phyloP scores from a whole-genome alignment of 352 stramenopile species.

The Saprolegnia parasitica region DNA sequence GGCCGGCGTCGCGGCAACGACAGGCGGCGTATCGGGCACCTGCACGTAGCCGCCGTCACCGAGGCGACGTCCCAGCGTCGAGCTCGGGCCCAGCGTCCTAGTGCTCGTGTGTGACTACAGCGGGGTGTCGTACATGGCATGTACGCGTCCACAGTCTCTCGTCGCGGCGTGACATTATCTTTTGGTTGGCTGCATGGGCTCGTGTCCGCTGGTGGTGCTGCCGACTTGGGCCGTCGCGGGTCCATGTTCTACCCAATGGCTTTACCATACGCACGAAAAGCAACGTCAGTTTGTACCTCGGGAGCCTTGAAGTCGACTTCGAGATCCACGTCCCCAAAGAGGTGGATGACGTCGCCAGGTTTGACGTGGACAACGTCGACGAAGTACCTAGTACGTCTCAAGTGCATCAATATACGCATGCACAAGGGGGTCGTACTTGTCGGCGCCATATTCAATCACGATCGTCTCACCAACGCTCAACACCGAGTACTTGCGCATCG shows the following conservation, averaged over 20 bases:
- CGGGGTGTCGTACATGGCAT: no score
- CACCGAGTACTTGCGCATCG: slow-evolving; percentile 52
- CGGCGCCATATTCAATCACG: slow-evolving; percentile 46
- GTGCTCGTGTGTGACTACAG: background rate
- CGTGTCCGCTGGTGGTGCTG: background rate
- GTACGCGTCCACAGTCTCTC: no score
- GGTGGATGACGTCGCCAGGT: slow-evolving; percentile 40
- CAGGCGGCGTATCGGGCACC: slow-evolving; percentile 4
- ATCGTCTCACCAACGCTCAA: slow-evolving; percentile 49
- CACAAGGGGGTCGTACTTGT: slow-evolving; percentile 6
- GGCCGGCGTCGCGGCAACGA: slow-evolving; percentile 11
- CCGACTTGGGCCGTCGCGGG: slow-evolving; percentile 29
- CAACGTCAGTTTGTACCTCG: slow-evolving; percentile 19
- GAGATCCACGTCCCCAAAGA: slow-evolving; percentile 63
- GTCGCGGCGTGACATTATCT: background rate
- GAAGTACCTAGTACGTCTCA: slow-evolving; percentile 33
- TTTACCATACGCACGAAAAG: no score
- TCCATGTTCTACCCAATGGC: slow-evolving; percentile 10
- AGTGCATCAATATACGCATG: background rate
- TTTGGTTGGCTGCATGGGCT: no score
- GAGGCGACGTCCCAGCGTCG: background rate
- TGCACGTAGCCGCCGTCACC: slow-evolving; percentile 11
- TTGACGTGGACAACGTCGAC: slow-evolving; percentile 53
- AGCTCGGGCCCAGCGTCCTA: slow-evolving; percentile 20
- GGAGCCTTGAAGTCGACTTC: slow-evolving; percentile 52